Evolutionary conservation across 306 rosid genomes (phyloP).

Genomic region (Ochetophila trinervis): DNA sequence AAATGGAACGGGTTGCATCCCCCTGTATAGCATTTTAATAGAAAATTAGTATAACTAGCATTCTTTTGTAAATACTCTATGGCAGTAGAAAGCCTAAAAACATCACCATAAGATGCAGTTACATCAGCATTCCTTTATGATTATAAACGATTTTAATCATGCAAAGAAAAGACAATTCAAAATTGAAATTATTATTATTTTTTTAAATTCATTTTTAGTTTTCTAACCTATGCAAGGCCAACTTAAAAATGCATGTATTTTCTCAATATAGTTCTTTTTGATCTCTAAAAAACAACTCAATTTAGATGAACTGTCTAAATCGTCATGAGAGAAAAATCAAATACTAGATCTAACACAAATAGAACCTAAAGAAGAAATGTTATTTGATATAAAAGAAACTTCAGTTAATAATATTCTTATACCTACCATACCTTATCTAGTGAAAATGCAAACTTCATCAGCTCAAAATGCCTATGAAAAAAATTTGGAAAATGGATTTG

Average conservation of each 20-base stretch:
- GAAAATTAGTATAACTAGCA: slow-evolving; percentile 11
- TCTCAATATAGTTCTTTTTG: too few relatives aligned
- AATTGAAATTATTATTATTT: neutral
- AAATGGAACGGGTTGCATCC: slow-evolving; percentile 19
- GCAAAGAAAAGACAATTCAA: neutral
- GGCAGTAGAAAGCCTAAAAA: slow-evolving; percentile 3
- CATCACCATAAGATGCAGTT: too few relatives aligned
- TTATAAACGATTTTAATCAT: too few relatives aligned
- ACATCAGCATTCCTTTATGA: too few relatives aligned
- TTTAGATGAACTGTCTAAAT: too few relatives aligned
- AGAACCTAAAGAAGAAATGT: neutral
- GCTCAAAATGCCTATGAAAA: neutral
- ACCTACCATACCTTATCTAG: too few relatives aligned
- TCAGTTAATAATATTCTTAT: neutral
- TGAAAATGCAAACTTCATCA: too few relatives aligned
- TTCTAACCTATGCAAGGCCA: slow-evolving; percentile 7
- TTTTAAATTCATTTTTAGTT: neutral
- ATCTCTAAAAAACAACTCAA: too few relatives aligned
- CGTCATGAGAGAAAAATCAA: too few relatives aligned
- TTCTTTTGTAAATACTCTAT: slow-evolving; percentile 1
- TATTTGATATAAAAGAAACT: neutral
- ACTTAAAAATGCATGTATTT: neutral
- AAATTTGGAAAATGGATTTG: neutral
- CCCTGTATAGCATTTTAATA: slow-evolving; percentile 32
- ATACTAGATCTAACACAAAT: neutral